Conservation (phyloP, 1,284 basidiomycete species). For the Entoloma clypeatum region DNA sequence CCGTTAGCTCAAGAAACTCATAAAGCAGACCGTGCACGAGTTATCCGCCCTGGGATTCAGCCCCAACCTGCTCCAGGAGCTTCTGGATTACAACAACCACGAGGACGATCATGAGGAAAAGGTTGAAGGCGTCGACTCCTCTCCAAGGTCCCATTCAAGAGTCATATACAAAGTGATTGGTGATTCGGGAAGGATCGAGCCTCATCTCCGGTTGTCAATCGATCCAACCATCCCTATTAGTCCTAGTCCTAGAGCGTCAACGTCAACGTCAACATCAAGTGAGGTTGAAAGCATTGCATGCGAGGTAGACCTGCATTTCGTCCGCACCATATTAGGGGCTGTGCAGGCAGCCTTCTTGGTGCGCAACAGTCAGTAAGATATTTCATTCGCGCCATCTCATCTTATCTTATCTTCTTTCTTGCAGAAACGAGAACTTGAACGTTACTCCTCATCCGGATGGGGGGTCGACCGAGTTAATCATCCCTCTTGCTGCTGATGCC, state of each 20-base stretch:
- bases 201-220: constrained; percentile 51
- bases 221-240: constrained; percentile 17
- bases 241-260: constrained; percentile 6
- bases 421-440: constrained; percentile 7
- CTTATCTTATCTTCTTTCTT: too few species aligned
- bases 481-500: constrained; percentile 79
- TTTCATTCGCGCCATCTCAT: too few species aligned
- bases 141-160: constrained; percentile 18
- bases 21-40: constrained; percentile 83
- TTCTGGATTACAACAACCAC: constrained; percentile 28
- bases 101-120: constrained; percentile 18
- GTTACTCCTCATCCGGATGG: constrained; percentile 7
- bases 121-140: constrained; percentile 2
- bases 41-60: constrained; percentile 76
- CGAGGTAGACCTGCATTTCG: too few species aligned
- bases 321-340: too few species aligned
- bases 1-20: constrained; percentile 84
- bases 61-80: constrained; percentile 48
- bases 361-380: too few species aligned
- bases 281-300: too few species aligned
- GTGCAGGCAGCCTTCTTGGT: too few species aligned
- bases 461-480: constrained; percentile 56
- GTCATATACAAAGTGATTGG: constrained; percentile 55
- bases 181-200: constrained; percentile 47
- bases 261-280: too few species aligned